Conservation (phyloP, 345 rosid species). For the Euclidium syriacum region DNA sequence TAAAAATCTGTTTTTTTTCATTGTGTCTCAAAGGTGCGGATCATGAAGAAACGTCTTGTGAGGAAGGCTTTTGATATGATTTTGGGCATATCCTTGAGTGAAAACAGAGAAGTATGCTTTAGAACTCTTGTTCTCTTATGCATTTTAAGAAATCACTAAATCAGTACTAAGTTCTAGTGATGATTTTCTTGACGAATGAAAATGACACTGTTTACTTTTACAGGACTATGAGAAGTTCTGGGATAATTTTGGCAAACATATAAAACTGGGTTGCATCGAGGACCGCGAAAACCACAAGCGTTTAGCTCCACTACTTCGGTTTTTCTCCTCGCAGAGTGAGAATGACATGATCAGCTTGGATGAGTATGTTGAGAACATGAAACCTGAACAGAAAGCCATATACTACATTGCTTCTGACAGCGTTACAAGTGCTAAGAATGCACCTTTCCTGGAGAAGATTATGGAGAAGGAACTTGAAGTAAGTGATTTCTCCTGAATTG, state of each 20-base stretch:
- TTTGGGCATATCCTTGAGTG: conserved; percentile 84
- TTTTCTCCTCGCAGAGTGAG: conserved; percentile 96
- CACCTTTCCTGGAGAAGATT: conserved; percentile 96
- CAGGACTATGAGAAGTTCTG: conserved; percentile 96
- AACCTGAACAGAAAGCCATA: conserved; percentile 89
- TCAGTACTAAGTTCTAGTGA: neutral
- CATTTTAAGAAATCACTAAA: neutral
- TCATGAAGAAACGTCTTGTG: conserved; percentile 90
- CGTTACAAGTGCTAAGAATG: conserved; percentile 74
- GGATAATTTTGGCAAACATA: conserved; percentile 83
- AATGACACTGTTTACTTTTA: conserved; percentile 7
- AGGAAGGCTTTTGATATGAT: conserved; percentile 96
- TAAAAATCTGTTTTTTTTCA: neutral
- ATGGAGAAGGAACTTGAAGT: conserved; percentile 84
- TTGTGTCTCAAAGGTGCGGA: conserved; percentile 59
- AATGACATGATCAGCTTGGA: conserved; percentile 90
- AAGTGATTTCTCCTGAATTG: conserved; percentile 16
- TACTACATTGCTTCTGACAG: conserved; percentile 90
- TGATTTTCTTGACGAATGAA: neutral
- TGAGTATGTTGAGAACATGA: conserved; percentile 97
- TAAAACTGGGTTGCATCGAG: conserved; percentile 92
- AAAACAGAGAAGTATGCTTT: conserved; percentile 66
- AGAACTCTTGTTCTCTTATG: neutral
- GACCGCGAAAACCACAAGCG: conserved; percentile 98
- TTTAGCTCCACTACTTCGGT: conserved; percentile 88